phyloP scores from a whole-genome alignment of 1,284 basidiomycete genomes.

The Cutaneotrichosporon cutaneum region DNA sequence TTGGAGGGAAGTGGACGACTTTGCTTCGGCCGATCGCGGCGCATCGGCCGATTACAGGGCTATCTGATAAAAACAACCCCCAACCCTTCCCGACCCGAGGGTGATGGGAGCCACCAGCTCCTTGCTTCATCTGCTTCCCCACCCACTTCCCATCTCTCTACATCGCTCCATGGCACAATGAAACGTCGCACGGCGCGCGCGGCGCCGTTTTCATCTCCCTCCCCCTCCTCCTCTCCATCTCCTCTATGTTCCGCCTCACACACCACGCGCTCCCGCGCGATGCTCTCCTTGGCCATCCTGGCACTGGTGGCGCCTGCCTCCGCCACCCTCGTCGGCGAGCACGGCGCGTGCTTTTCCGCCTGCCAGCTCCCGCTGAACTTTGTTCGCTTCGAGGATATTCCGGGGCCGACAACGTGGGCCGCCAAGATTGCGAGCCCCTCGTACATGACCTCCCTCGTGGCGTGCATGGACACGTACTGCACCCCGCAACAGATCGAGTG shows the following conservation, averaged over 20 bases:
- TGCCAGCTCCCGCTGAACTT: constrained; percentile 17
- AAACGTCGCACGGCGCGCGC: background rate
- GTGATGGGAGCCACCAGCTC: background rate
- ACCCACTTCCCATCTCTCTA: no score
- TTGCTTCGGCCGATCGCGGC: no score
- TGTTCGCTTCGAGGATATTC: constrained; percentile 13
- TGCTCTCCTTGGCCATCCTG: background rate
- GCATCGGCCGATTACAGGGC: background rate
- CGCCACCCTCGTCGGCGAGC: constrained; percentile 3
- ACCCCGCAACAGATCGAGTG: constrained; percentile 1
- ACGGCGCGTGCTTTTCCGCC: constrained; percentile 11
- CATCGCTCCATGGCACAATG: no score
- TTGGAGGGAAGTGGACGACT: no score
- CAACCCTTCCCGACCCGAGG: no score
- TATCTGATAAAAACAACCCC: no score
- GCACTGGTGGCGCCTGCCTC: background rate
- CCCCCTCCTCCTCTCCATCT: background rate
- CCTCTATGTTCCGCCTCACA: background rate
- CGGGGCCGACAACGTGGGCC: constrained; percentile 7
- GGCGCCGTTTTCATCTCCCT: background rate
- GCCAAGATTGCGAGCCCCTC: background rate
- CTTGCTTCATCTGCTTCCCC: background rate
- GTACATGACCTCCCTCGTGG: constrained; percentile 22
- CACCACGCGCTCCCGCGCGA: background rate
- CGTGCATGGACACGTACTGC: constrained; percentile 29